Conservation (phyloP, 371 early-diverging fungal species). For the Furculomyces boomerangus region DNA sequence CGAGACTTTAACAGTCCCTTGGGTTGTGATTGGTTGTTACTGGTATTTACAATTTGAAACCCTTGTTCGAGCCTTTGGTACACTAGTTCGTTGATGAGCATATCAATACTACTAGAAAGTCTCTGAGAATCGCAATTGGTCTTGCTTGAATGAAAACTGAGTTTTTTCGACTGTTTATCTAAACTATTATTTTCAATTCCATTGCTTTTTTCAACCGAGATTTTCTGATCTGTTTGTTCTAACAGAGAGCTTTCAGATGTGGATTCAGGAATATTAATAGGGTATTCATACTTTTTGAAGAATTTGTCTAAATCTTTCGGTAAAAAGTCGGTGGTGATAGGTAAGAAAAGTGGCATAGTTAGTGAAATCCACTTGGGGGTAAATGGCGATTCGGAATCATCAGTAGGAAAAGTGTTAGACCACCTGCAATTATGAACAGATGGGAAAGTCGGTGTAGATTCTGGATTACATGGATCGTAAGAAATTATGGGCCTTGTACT, state of each 20-base stretch:
- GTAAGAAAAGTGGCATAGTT: conserved; percentile 82
- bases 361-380: conserved; percentile 62
- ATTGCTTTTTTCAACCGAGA: no score
- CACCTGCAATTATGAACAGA: conserved; percentile 19
- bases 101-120: no score
- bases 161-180: no score
- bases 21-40: no score
- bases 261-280: conserved; percentile 14
- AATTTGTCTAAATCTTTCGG: conserved; percentile 50
- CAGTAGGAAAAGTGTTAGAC: conserved; percentile 14
- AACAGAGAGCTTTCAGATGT: no score
- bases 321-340: conserved; percentile 78
- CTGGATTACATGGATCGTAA: conserved; percentile 22
- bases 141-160: no score
- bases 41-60: conserved; percentile 86
- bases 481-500: neutral
- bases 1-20: no score
- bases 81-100: conserved; percentile 65
- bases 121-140: no score
- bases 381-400: conserved; percentile 11
- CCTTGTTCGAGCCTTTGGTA: conserved; percentile 84
- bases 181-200: no score
- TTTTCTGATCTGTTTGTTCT: no score
- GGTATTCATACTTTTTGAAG: conserved; percentile 68
- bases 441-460: conserved; percentile 4